Evolutionary conservation across 2,329 filamentous ascomycete genomes (phyloP).

Genomic region (Curvularia spicifera): DNA sequence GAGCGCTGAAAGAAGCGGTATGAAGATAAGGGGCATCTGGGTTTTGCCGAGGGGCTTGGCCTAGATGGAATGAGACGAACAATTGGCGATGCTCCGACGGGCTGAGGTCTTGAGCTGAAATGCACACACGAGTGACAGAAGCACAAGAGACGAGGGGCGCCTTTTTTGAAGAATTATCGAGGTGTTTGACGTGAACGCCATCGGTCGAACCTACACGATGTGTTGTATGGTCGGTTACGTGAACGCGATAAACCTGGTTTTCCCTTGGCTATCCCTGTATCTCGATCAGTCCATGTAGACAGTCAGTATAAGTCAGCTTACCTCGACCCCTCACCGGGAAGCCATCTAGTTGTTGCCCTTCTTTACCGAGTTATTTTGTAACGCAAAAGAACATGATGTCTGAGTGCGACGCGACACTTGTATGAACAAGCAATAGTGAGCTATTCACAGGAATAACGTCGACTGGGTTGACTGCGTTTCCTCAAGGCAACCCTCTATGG

Average conservation of each 20-base stretch:
- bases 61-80: constrained; percentile 21
- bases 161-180: too few relatives aligned
- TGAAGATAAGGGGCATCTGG: background rate
- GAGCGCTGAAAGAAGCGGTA: constrained; percentile 3
- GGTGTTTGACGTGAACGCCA: too few relatives aligned
- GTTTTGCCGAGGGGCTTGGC: too few relatives aligned
- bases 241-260: constrained; percentile 24
- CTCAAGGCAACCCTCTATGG: constrained; percentile 16
- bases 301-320: constrained; percentile 5
- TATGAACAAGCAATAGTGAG: too few relatives aligned
- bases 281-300: constrained; percentile 1
- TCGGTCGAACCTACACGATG: too few relatives aligned
- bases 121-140: too few relatives aligned
- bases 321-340: constrained; percentile 31
- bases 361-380: constrained; percentile 14
- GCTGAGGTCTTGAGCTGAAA: too few relatives aligned
- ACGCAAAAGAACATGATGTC: constrained; percentile 8
- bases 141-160: too few relatives aligned
- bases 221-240: too few relatives aligned
- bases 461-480: constrained; percentile 15
- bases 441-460: background rate
- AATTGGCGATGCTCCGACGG: too few relatives aligned
- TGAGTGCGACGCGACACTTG: too few relatives aligned
- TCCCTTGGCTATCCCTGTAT: constrained; percentile 25
- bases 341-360: constrained; percentile 21